A percentile compares a stretch with the other conserved stretches of the same genome.
phyloP scores from a whole-genome alignment of 306 rosid genomes.

The Prunus padus region DNA sequence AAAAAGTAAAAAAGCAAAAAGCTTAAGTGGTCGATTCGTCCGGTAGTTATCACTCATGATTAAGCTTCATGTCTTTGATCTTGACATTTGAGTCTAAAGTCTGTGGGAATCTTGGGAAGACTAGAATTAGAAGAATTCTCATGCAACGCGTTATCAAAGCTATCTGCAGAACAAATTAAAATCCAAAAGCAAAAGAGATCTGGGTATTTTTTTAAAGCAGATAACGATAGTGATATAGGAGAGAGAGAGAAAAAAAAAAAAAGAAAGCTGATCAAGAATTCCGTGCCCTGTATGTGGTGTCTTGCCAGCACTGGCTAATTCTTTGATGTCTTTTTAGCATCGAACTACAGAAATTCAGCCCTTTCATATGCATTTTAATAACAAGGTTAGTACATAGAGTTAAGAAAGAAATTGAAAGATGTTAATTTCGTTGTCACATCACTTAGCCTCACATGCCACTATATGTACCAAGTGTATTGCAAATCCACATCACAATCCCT shows the following conservation, averaged over 20 bases:
- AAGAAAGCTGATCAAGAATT: not conserved
- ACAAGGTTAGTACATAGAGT: no score
- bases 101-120: not conserved
- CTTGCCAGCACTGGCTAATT: no score
- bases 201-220: not conserved
- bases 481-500: not conserved
- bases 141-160: slow-evolving; percentile 1
- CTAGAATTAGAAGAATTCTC: not conserved
- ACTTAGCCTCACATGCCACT: not conserved
- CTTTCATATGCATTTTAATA: no score
- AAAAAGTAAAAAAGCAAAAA: slow-evolving; percentile 8
- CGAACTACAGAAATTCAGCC: no score
- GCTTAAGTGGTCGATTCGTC: not conserved
- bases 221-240: not conserved
- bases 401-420: not conserved
- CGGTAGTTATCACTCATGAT: not conserved
- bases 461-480: not conserved
- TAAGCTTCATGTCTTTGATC: not conserved
- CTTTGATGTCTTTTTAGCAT: no score
- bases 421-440: not conserved
- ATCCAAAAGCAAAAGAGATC: not conserved
- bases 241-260: no score
- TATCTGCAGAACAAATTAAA: not conserved
- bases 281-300: not conserved
- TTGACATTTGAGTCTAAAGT: slow-evolving; percentile 10